Percentiles rank a stretch among this genome's conserved stretches.
These are phyloP conservation scores for Rossbeevera mucosa DNA, from an alignment of 768 basidiomycete genomes.

Conservation along the genomic window DNA sequence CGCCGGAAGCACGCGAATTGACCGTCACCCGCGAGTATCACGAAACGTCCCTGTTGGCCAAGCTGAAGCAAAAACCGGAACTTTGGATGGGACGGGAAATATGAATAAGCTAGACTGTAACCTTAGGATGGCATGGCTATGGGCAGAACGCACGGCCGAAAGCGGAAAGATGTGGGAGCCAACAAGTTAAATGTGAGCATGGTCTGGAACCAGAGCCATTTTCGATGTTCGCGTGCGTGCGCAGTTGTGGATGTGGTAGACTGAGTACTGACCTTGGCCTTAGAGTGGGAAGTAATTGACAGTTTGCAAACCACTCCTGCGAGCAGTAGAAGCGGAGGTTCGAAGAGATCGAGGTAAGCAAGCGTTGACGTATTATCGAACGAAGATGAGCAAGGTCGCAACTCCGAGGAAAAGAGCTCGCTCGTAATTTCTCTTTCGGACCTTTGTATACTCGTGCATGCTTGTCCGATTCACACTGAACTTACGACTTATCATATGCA, in stretches of 20 bases:
- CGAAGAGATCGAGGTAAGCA: constrained; percentile 16
- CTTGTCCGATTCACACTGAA: neutral
- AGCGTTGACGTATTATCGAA: neutral
- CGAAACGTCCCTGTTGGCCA: constrained; percentile 22
- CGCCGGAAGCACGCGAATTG: constrained; percentile 19
- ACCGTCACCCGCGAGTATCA: constrained; percentile 23
- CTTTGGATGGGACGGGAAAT: constrained; percentile 28
- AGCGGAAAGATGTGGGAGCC: constrained; percentile 14
- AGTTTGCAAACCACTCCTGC: constrained; percentile 25
- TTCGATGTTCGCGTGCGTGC: constrained; percentile 22
- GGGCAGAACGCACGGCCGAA: constrained; percentile 16
- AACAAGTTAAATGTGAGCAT: constrained; percentile 9
- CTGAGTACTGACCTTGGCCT: neutral
- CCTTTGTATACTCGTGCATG: neutral
- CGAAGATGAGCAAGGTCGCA: neutral
- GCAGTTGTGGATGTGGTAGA: neutral
- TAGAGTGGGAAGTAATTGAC: constrained; percentile 21
- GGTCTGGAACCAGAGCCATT: constrained; percentile 18
- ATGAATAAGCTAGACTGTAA: constrained; percentile 23
- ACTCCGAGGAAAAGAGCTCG: constrained; percentile 13
- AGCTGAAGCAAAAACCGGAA: constrained; percentile 29
- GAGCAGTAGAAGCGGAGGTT: constrained; percentile 12
- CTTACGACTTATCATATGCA: neutral
- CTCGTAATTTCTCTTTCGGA: constrained; percentile 1
- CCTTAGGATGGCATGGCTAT: constrained; percentile 23